phyloP scores from a whole-genome alignment of 169 alveolate genomes.

The Plasmodium cynomolgi region DNA sequence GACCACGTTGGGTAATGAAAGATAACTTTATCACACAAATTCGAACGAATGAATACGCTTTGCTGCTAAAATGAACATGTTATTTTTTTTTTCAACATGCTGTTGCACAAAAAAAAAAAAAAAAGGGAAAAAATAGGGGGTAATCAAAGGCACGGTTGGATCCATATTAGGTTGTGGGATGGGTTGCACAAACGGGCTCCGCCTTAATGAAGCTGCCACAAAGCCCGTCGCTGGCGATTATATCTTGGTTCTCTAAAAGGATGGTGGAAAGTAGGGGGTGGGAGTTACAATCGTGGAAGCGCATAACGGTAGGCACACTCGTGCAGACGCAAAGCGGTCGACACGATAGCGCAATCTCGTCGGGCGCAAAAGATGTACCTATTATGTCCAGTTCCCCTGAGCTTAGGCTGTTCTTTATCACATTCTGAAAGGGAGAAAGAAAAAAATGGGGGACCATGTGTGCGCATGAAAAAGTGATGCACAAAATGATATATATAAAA shows the following conservation, averaged over 20 bases:
- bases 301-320: not conserved
- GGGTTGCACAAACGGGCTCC: conserved; percentile 24
- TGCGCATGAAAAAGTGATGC: not conserved
- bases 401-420: conserved; percentile 30
- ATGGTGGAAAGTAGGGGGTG: not conserved
- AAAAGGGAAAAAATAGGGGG: not conserved
- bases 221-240: conserved; percentile 58
- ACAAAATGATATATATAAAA: no score
- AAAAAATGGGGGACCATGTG: not conserved
- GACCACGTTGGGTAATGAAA: not conserved
- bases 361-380: conserved; percentile 21
- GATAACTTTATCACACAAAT: not conserved
- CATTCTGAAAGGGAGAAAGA: conserved; percentile 31
- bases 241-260: conserved; percentile 73
- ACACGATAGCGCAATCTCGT: not conserved
- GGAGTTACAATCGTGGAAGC: not conserved
- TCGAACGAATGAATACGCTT: not conserved
- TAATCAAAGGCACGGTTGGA: not conserved
- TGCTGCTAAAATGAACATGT: not conserved
- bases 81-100: conserved; percentile 14
- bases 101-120: conserved; percentile 4
- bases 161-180: not conserved
- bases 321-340: not conserved
- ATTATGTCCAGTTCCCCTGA: conserved; percentile 44
- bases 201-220: conserved; percentile 23